These are phyloP conservation scores for Auricularia heimuer DNA, from an alignment of 768 basidiomycete species.

Conservation along the genomic window DNA sequence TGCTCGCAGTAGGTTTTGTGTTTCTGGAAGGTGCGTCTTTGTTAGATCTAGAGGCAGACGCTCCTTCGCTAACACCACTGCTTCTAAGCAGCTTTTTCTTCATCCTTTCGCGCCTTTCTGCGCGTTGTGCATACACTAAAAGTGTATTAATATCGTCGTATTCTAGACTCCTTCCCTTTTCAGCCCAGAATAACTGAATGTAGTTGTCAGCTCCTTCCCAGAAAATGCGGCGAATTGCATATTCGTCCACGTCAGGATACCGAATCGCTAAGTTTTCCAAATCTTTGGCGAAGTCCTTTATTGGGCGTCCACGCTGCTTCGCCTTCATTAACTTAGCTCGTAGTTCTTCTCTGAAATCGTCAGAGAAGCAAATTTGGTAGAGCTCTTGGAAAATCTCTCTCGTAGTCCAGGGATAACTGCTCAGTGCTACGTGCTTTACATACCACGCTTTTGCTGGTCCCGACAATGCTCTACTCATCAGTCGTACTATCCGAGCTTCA, in stretches of 20 bases:
- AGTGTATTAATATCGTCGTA: background rate
- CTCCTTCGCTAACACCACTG: too few species aligned
- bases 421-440: background rate
- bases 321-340: background rate
- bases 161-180: background rate
- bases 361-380: background rate
- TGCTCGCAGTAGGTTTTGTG: too few species aligned
- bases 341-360: background rate
- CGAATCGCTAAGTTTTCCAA: background rate
- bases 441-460: background rate
- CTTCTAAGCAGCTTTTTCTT: too few species aligned
- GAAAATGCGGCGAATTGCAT: background rate
- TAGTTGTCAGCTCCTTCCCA: background rate
- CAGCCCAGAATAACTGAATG: background rate
- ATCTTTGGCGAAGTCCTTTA: background rate
- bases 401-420: background rate
- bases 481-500: background rate
- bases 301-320: background rate
- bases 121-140: background rate
- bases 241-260: background rate
- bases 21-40: too few species aligned
- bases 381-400: background rate
- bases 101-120: background rate
- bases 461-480: background rate
- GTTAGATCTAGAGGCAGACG: too few species aligned